phyloP scores from a whole-genome alignment of 2,329 filamentous ascomycete species.

The Fusarium sp. region DNA sequence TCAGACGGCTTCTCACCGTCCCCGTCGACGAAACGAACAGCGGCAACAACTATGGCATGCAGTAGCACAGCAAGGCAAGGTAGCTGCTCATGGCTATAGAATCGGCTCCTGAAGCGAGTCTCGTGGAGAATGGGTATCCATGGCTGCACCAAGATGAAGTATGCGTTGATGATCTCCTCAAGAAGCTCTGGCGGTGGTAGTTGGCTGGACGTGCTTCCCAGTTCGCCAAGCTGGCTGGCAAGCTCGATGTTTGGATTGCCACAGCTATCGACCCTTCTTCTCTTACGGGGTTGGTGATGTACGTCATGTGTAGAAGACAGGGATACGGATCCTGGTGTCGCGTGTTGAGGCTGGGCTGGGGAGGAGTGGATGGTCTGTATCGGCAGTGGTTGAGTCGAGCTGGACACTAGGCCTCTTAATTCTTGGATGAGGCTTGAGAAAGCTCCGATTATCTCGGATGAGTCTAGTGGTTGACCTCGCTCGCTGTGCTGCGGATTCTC shows the following conservation, averaged over 20 bases:
- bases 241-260: constrained; percentile 39
- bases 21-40: constrained; percentile 28
- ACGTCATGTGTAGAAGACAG: constrained; percentile 4
- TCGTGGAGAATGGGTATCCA: constrained; percentile 38
- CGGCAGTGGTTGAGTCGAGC: not conserved
- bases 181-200: constrained; percentile 30
- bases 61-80: constrained; percentile 23
- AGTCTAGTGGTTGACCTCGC: not conserved
- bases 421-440: constrained; percentile 34
- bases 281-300: constrained; percentile 22
- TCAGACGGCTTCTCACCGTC: not conserved
- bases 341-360: not conserved
- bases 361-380: not conserved
- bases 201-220: constrained; percentile 8
- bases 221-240: constrained; percentile 27
- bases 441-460: constrained; percentile 23
- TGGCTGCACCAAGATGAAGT: constrained; percentile 36
- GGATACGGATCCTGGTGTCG: not conserved
- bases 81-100: constrained; percentile 32
- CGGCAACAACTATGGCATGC: constrained; percentile 37
- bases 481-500: not conserved
- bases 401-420: constrained; percentile 22
- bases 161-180: constrained; percentile 35
- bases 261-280: constrained; percentile 34
- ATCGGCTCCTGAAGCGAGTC: constrained; percentile 34